Evolutionary conservation across 352 stramenopile species (phyloP), one percentile per base, ranked within the genome.

Genomic region (Blastocystis sp.): DNA sequence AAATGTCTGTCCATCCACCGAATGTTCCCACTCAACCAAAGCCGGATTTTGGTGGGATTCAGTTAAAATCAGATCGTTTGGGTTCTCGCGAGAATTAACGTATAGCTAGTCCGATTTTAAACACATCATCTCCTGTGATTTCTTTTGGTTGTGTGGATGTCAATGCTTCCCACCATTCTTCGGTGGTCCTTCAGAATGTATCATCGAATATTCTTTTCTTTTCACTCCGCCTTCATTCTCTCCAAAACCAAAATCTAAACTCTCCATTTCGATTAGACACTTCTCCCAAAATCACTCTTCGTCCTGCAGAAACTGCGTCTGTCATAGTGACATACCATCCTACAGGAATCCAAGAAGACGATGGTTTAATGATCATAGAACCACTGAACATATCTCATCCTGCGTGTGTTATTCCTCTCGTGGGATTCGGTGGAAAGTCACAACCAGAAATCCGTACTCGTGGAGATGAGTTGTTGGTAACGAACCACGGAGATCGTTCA

Each of bases 111-210:
- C 50, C 50, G 11, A 13, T 59, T 59, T 59, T 59, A 59, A 59
- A 59, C 50, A 59, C 50, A n/a, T 73, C 53, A 26, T 65, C 73
- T 6, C 73, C 73, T 8, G 50, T 85, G n/a, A 30, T 56, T 9
- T 50, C 73, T 3, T 85, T 85, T 43, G 73, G 73, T 7, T 85
- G 73, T 43, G 73, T 85, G 56, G 54, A 85, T 43, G 16, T 85
- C 24, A 30, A 85, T n/a, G 34, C 53, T 4, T 24, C 37, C 1
- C 18, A 18, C 11, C 18, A 66, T 13, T 11, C 5, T 16, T 45
- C 26, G 4, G 13, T 45, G 7, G n/a, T 30, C 6, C 37, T 85
- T 24, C 73, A 53, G 16, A 85, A 85, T 50, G 59, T 50, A 16
- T 69, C 73, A 1, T 13, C 24, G 30, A 20, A 30, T 0, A 55